These are phyloP conservation scores for Colletotrichum somersetense DNA, from an alignment of 2,329 filamentous ascomycete species.

Conservation along the genomic window DNA sequence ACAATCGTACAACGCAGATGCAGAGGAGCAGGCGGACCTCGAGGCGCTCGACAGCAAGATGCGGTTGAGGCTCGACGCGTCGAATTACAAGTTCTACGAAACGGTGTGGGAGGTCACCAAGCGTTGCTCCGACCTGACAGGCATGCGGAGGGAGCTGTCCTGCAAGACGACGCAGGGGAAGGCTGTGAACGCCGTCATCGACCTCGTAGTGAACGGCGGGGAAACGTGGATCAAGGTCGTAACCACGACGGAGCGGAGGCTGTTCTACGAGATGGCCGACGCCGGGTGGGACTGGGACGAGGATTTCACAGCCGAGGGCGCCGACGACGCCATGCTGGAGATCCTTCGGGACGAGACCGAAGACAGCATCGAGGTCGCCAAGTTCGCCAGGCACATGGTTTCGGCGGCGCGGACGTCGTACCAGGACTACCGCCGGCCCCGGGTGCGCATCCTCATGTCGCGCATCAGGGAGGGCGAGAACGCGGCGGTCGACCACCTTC, in stretches of 20 bases:
- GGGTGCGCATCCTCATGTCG: conserved; percentile 52
- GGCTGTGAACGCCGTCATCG: conserved; percentile 30
- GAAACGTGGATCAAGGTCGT: conserved; percentile 42
- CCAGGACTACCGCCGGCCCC: conserved; percentile 54
- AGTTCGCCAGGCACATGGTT: conserved; percentile 50
- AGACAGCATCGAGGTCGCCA: conserved; percentile 44
- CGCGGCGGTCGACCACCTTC: conserved; percentile 49
- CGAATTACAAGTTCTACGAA: conserved; percentile 42
- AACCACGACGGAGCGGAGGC: conserved; percentile 44
- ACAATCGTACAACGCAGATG: conserved; percentile 5
- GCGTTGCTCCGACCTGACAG: conserved; percentile 33
- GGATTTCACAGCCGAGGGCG: conserved; percentile 49
- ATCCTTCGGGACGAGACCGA: conserved; percentile 33
- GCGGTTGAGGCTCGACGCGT: conserved; percentile 36
- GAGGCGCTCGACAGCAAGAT: conserved; percentile 28
- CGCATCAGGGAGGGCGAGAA: conserved; percentile 48
- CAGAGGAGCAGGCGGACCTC: neutral
- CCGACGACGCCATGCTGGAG: conserved; percentile 51
- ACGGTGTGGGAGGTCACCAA: conserved; percentile 41
- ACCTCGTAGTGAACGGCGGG: conserved; percentile 39
- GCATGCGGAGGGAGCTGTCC: conserved; percentile 35
- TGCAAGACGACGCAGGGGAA: conserved; percentile 22
- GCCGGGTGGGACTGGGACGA: conserved; percentile 58
- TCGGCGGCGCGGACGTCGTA: conserved; percentile 52
- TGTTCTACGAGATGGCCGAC: conserved; percentile 56